phyloP scores from a whole-genome alignment of 768 basidiomycete species.

The Pisolithus orientalis region DNA sequence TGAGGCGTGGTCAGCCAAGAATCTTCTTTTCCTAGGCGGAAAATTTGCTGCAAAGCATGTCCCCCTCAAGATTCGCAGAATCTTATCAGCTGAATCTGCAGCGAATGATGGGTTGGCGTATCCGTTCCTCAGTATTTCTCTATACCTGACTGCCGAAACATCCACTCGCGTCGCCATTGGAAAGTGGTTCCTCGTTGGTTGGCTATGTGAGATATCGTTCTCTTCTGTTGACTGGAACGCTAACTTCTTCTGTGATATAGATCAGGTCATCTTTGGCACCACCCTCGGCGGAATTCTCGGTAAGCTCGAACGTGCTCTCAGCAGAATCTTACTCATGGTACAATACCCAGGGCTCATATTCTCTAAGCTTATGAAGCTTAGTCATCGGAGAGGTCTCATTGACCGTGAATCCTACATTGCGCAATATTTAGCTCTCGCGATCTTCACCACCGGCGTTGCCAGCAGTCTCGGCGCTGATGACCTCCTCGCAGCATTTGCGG shows the following conservation, averaged over 20 bases:
- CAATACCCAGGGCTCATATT: slow-evolving; percentile 48
- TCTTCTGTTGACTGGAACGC: not conserved
- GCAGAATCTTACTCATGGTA: not conserved
- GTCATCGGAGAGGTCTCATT: slow-evolving; percentile 56
- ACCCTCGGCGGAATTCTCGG: slow-evolving; percentile 56
- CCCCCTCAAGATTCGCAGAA: slow-evolving; percentile 66
- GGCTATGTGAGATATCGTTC: slow-evolving; percentile 45
- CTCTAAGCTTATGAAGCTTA: slow-evolving; percentile 65
- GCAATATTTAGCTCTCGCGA: slow-evolving; percentile 68
- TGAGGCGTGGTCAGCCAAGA: no score
- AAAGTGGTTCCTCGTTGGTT: slow-evolving; percentile 84
- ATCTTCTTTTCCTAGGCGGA: slow-evolving; percentile 41
- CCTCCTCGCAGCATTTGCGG: slow-evolving; percentile 83
- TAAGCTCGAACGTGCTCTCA: slow-evolving; percentile 7
- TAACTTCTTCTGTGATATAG: slow-evolving; percentile 29
- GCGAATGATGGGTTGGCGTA: slow-evolving; percentile 96
- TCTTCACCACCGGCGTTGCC: slow-evolving; percentile 75
- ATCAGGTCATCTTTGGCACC: slow-evolving; percentile 79
- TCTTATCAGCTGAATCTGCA: slow-evolving; percentile 86
- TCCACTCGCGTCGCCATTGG: slow-evolving; percentile 58
- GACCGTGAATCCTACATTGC: slow-evolving; percentile 85
- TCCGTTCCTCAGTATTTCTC: slow-evolving; percentile 80
- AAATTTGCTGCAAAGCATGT: slow-evolving; percentile 67
- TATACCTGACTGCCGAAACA: slow-evolving; percentile 74
- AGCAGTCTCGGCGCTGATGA: slow-evolving; percentile 83